phyloP scores from a whole-genome alignment of 148 eudicot genomes.

The Amaranthus cruentus region DNA sequence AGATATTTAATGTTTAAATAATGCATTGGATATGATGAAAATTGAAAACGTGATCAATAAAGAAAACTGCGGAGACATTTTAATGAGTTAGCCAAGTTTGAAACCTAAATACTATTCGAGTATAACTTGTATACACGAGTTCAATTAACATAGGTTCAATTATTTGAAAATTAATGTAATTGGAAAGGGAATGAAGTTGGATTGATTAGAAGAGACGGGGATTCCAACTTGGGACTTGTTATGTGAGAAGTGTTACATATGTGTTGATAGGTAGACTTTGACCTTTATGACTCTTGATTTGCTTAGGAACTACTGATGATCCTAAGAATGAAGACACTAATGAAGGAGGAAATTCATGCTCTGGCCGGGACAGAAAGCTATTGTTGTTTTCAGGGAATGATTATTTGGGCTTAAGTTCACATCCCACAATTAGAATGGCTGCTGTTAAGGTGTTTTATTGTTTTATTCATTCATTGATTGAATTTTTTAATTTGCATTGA shows the following conservation, averaged over 20 bases:
- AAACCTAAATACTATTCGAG: no score
- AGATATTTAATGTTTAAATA: no score
- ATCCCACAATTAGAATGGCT: conserved; percentile 70
- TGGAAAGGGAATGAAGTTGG: no score
- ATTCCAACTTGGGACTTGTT: not conserved
- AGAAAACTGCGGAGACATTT: no score
- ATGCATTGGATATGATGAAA: no score
- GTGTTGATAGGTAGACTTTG: not conserved
- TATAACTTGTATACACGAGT: no score
- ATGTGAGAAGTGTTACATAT: not conserved
- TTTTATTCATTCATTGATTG: not conserved
- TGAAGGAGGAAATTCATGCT: conserved; percentile 25
- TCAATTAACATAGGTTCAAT: no score
- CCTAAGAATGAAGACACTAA: conserved; percentile 24
- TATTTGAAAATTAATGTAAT: no score
- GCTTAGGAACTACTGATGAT: conserved; percentile 43
- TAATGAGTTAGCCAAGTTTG: no score
- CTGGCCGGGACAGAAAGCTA: conserved; percentile 44
- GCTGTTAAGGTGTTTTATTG: conserved; percentile 58
- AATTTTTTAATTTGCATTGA: conserved; percentile 1
- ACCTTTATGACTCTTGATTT: conserved; percentile 1
- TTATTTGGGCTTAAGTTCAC: conserved; percentile 91
- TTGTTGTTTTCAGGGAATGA: conserved; percentile 96
- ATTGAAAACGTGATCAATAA: no score
- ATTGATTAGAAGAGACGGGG: not conserved